Percentiles rank a stretch among this genome's conserved stretches.
Conservation (phyloP, 2,329 filamentous ascomycete genomes). For the Trichoderma hamatum region DNA sequence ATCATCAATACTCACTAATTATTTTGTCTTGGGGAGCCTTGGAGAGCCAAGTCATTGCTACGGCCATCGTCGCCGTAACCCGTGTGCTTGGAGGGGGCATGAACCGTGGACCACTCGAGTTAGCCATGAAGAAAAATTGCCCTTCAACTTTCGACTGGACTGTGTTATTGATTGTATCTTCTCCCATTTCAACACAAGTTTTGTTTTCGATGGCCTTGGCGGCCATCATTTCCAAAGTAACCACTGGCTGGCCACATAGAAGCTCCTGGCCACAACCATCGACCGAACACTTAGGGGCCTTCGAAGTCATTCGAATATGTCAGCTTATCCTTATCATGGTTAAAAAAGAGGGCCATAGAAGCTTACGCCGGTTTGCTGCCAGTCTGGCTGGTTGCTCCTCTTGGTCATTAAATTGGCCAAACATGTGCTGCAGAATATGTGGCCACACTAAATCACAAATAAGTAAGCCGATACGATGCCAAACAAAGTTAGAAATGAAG, state of each 20-base stretch:
- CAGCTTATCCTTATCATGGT: too few relatives aligned
- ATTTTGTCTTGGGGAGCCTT: constrained; percentile 44
- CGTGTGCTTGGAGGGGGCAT: constrained; percentile 38
- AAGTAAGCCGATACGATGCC: not conserved
- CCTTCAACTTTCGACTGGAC: not conserved
- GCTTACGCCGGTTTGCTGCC: not conserved
- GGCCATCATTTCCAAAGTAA: constrained; percentile 19
- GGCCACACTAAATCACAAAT: constrained; percentile 38
- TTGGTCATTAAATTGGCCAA: not conserved
- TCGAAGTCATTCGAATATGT: not conserved
- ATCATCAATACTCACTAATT: constrained; percentile 39
- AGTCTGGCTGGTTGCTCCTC: not conserved
- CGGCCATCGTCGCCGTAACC: constrained; percentile 36
- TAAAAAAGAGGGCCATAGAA: too few relatives aligned
- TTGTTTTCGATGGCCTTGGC: accelerated
- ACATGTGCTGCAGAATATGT: constrained; percentile 39
- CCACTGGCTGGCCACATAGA: not conserved
- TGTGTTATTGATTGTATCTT: constrained; percentile 29
- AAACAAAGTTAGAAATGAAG: not conserved
- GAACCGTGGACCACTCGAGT: not conserved
- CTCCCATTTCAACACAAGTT: constrained; percentile 30
- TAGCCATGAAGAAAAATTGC: not conserved
- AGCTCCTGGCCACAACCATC: not conserved
- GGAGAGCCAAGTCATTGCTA: constrained; percentile 39
- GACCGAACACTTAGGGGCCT: not conserved